Percentiles rank a stretch among this genome's conserved stretches.
Evolutionary conservation across 2,329 filamentous ascomycete genomes (phyloP).

Genomic region (Microascus cirrosus): DNA sequence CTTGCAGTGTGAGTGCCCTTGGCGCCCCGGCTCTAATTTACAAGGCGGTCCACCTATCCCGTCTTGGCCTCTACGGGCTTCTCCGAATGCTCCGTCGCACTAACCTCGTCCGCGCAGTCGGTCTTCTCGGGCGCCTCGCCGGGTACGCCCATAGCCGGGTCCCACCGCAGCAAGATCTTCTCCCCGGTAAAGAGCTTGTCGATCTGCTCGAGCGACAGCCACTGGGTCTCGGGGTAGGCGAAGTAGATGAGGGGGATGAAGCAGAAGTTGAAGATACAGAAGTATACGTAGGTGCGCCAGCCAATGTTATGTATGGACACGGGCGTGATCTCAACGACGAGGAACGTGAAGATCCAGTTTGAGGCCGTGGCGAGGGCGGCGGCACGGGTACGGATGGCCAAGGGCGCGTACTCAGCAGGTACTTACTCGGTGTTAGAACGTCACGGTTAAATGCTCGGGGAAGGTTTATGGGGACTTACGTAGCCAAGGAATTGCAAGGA

Average conservation of each 20-base stretch:
- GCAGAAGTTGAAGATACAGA: conserved; percentile 22
- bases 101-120: neutral
- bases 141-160: conserved; percentile 16
- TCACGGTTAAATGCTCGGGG: neutral
- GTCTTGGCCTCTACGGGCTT: neutral
- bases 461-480: conserved; percentile 8
- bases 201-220: conserved; percentile 36
- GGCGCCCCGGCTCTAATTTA: neutral
- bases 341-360: conserved; percentile 20
- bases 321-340: conserved; percentile 47
- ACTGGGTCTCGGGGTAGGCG: conserved; percentile 36
- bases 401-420: conserved; percentile 29
- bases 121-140: neutral
- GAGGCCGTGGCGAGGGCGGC: conserved; percentile 24
- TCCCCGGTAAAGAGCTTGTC: conserved; percentile 24
- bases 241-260: conserved; percentile 34
- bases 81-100: neutral
- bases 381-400: conserved; percentile 24
- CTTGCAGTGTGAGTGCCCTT: neutral
- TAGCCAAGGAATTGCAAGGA: conserved; percentile 26
- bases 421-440: conserved; percentile 13
- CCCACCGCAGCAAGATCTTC: conserved; percentile 19
- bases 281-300: conserved; percentile 24
- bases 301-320: conserved; percentile 28
- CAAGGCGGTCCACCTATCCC: neutral